Evolutionary conservation across 441 rosid species (phyloP).

Genomic region (Populus hybrid): DNA sequence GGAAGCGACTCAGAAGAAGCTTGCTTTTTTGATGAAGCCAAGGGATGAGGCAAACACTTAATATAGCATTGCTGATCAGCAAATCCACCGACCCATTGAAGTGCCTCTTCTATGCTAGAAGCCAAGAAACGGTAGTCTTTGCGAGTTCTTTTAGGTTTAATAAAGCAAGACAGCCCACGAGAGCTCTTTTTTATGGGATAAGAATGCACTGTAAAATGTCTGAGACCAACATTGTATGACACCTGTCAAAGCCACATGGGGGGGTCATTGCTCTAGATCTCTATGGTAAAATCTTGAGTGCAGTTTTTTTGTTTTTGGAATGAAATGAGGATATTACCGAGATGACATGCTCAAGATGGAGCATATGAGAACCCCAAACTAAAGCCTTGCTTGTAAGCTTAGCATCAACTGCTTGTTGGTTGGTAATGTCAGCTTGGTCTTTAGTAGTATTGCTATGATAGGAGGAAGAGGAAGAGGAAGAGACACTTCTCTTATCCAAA

Average conservation of each 20-base stretch:
- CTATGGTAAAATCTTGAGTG: neutral
- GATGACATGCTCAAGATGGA: conserved; percentile 68
- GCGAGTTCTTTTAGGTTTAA: conserved; percentile 71
- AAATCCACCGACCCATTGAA: conserved; percentile 97
- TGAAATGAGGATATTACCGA: conserved; percentile 42
- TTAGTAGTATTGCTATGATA: conserved; percentile 28
- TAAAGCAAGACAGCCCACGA: conserved; percentile 74
- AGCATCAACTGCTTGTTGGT: conserved; percentile 60
- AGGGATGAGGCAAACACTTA: conserved; percentile 91
- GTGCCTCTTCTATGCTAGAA: conserved; percentile 74
- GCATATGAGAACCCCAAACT: conserved; percentile 76
- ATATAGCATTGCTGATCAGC: conserved; percentile 94
- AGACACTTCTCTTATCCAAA: conserved; percentile 66
- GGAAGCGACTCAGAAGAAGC: conserved; percentile 85
- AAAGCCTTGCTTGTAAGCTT: conserved; percentile 84
- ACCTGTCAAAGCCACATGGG: conserved; percentile 45
- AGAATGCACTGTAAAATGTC: conserved; percentile 90
- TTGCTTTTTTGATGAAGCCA: conserved; percentile 91
- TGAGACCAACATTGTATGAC: conserved; percentile 74
- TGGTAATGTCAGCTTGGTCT: conserved; percentile 42
- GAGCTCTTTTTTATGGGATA: conserved; percentile 67
- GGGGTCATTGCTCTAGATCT: neutral
- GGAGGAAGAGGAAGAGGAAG: conserved; percentile 20
- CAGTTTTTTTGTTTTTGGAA: neutral
- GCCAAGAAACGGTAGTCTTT: conserved; percentile 86